Evolutionary conservation across 2,329 filamentous ascomycete genomes (phyloP), one percentile per base, ranked within the genome.

Genomic region (Gaeumannomyces tritici): DNA sequence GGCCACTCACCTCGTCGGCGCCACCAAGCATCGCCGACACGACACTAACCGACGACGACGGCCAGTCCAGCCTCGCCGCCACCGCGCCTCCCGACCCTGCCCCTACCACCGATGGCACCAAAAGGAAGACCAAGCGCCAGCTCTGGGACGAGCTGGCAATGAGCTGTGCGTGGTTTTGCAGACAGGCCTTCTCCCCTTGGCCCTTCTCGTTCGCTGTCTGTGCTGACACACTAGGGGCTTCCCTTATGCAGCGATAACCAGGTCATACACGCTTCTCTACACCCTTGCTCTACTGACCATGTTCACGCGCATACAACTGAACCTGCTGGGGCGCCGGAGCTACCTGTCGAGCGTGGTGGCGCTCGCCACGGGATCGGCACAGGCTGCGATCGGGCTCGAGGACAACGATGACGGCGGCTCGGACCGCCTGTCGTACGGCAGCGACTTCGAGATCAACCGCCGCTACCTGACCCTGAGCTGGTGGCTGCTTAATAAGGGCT

Each of bases 61-160:
- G 85, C 61, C 87, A 85, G 3, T 35, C 59, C 18, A 60, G n/a
- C 42, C 55, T 76, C 78, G 0, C 80, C 83, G 28, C 76, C 77
- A 57, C 73, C 71, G 57, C 27, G 58, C 29, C 59, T 51, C 27
- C 59, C 15, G 59, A 60, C 26, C 42, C 59, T 54, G 26, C 61
- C 33, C 62, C 64, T 54, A 65, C 64, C 29, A 62, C 59, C 42
- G 35, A 28, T 26, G 51, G 60, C 64, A 62, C 51, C 68, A 76
- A 61, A 75, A 70, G 67, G 73, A 93, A 89, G 77, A 91, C 87
- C 65, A 98, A 98, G 82, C 85, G 90, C 60, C 93, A 98, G 77
- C 80, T 99, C 57, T 99, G 95, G 95, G 93, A 96, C 73, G 93
- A 99, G 72, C 84, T 99, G 75, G 97, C 96, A 71, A 96, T 98